phyloP scores from a whole-genome alignment of 768 basidiomycete genomes.

The Lactifluus piperatus region DNA sequence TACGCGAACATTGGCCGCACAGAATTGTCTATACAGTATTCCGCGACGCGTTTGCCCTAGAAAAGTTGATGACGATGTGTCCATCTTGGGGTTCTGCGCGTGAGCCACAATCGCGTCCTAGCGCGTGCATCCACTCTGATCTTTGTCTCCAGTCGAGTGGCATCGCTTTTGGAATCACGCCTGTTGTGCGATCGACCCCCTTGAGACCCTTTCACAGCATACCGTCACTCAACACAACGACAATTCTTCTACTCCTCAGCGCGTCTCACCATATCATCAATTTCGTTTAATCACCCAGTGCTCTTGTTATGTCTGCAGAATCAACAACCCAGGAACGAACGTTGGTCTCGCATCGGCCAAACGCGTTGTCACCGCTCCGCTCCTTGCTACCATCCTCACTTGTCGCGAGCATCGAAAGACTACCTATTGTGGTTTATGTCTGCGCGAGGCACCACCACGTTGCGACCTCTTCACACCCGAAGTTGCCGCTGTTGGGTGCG shows the following conservation, averaged over 20 bases:
- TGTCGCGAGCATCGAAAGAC: constrained; percentile 60
- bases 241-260: constrained; percentile 21
- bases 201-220: constrained; percentile 43
- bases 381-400: constrained; percentile 39
- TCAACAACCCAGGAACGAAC: constrained; percentile 48
- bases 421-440: constrained; percentile 59
- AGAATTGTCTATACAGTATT: constrained; percentile 53
- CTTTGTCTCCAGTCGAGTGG: constrained; percentile 43
- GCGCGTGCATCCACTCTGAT: constrained; percentile 19
- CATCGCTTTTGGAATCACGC: constrained; percentile 69
- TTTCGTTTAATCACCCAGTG: constrained; percentile 47
- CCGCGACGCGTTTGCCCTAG: constrained; percentile 30
- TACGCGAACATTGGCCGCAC: constrained; percentile 48
- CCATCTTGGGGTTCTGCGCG: constrained; percentile 18
- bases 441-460: constrained; percentile 47
- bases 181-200: constrained; percentile 50
- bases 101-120: constrained; percentile 11
- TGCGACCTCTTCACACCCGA: constrained; percentile 26
- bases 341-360: constrained; percentile 46
- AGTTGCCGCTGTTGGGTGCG: constrained; percentile 35
- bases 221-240: constrained; percentile 33
- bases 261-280: constrained; percentile 45
- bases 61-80: constrained; percentile 20
- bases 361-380: constrained; percentile 34
- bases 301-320: constrained; percentile 59